Conservation (phyloP, 2,329 filamentous ascomycete genomes). For the Paecilomyces sp. region DNA sequence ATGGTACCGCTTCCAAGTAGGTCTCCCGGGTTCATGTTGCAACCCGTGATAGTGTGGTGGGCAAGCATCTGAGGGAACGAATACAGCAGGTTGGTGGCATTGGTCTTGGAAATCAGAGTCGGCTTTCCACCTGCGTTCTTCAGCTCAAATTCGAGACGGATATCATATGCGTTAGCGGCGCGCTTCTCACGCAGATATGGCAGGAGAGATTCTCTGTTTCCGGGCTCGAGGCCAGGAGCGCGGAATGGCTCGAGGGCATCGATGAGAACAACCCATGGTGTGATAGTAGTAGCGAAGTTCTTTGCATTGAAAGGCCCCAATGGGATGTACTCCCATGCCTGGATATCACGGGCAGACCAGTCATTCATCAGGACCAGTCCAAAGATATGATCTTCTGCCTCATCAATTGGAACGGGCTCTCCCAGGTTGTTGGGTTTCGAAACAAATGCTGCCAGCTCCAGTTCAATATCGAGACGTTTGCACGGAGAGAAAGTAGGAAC, state of each 20-base stretch:
- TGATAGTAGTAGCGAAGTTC: constrained; percentile 74
- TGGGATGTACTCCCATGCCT: constrained; percentile 78
- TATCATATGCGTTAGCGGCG: constrained; percentile 56
- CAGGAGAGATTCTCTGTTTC: constrained; percentile 49
- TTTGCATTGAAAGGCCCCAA: constrained; percentile 77
- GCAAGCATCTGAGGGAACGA: constrained; percentile 79
- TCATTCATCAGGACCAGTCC: constrained; percentile 80
- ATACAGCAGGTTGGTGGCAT: constrained; percentile 64
- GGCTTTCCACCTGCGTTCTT: constrained; percentile 40
- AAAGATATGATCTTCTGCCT: constrained; percentile 67
- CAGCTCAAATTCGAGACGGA: constrained; percentile 58
- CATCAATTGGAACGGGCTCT: constrained; percentile 52
- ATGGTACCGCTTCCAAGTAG: constrained; percentile 75
- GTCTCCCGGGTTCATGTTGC: constrained; percentile 66
- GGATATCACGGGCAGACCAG: constrained; percentile 78
- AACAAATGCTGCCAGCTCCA: constrained; percentile 73
- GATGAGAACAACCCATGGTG: constrained; percentile 69
- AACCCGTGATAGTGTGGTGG: constrained; percentile 71
- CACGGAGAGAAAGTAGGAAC: constrained; percentile 57
- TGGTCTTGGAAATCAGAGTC: constrained; percentile 55
- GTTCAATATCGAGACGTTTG: constrained; percentile 67
- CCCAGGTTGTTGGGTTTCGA: constrained; percentile 59
- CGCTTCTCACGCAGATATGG: constrained; percentile 59
- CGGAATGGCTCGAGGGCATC: constrained; percentile 68
- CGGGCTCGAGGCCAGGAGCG: constrained; percentile 43